These are phyloP conservation scores for Cystobasidiaceae sp. DNA, from an alignment of 1,284 basidiomycete species.

Conservation along the genomic window DNA sequence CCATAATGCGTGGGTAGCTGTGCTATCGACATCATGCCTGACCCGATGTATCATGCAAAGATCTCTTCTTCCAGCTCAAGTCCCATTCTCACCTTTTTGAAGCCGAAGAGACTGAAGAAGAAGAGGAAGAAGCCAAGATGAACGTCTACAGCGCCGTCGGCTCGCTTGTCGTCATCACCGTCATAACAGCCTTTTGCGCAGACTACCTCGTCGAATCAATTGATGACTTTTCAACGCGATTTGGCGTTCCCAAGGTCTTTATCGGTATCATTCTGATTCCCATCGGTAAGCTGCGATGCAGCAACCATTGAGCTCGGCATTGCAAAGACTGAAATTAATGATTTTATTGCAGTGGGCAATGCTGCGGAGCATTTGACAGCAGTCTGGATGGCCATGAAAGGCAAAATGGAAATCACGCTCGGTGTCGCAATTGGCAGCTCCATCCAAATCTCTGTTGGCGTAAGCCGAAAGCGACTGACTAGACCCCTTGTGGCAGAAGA, in stretches of 20 bases:
- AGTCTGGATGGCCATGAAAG: conserved; percentile 85
- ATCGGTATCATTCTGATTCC: conserved; percentile 70
- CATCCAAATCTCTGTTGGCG: conserved; percentile 88
- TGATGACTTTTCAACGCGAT: conserved; percentile 75
- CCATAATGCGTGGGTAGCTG: not conserved
- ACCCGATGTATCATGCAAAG: conserved; percentile 28
- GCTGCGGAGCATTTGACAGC: conserved; percentile 41
- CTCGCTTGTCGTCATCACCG: conserved; percentile 56
- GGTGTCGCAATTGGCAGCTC: conserved; percentile 84
- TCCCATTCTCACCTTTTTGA: conserved; percentile 55
- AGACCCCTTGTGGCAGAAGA: conserved; percentile 76
- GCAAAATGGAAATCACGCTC: conserved; percentile 72
- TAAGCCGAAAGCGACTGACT: no score
- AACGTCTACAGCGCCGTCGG: conserved; percentile 60
- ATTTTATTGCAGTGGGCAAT: conserved; percentile 54
- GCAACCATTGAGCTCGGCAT: not conserved
- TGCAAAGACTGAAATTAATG: conserved; percentile 44
- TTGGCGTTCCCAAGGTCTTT: conserved; percentile 73
- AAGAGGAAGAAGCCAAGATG: conserved; percentile 61
- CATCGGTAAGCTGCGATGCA: conserved; percentile 57
- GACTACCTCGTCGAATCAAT: conserved; percentile 77
- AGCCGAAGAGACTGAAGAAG: conserved; percentile 50
- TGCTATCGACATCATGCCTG: not conserved
- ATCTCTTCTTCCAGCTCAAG: conserved; percentile 53
- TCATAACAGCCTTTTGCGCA: conserved; percentile 79